These are phyloP conservation scores for Solanum virginianum DNA, from an alignment of 257 asterid species.

Conservation along the genomic window DNA sequence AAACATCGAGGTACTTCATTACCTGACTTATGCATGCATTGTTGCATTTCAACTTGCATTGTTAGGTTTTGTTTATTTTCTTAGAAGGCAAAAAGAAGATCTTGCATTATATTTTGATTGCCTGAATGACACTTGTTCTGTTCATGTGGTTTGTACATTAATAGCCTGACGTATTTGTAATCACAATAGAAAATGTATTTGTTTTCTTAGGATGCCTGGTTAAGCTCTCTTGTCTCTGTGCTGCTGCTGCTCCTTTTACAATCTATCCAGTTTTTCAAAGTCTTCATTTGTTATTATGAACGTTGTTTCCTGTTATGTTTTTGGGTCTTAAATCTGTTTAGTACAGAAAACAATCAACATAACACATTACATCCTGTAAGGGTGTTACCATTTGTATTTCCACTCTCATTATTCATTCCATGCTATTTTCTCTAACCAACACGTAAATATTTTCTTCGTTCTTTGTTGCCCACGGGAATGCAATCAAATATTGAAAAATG, in stretches of 20 bases:
- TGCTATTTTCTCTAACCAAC: background rate
- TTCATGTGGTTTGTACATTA: background rate
- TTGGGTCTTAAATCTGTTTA: background rate
- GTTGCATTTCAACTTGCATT: background rate
- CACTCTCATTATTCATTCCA: background rate
- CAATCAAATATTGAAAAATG: background rate
- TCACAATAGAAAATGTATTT: background rate
- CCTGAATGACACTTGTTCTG: background rate
- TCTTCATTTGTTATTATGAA: background rate
- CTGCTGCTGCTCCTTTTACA: background rate
- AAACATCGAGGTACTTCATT: slow-evolving; percentile 56
- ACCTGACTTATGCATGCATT: background rate
- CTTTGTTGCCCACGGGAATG: background rate
- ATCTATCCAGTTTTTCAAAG: background rate
- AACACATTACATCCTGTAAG: background rate
- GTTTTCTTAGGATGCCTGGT: background rate
- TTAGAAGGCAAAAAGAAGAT: background rate
- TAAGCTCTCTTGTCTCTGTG: background rate
- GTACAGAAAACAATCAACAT: background rate
- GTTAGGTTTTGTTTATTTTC: background rate
- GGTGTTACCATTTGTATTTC: background rate
- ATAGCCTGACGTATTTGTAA: background rate
- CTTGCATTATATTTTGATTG: background rate
- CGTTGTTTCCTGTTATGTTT: background rate
- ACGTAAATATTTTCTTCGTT: background rate